Evolutionary conservation across 192 early-diverging fungal genomes (phyloP), one percentile per base, ranked within the genome.

Genomic region (Physocladia obscura): DNA sequence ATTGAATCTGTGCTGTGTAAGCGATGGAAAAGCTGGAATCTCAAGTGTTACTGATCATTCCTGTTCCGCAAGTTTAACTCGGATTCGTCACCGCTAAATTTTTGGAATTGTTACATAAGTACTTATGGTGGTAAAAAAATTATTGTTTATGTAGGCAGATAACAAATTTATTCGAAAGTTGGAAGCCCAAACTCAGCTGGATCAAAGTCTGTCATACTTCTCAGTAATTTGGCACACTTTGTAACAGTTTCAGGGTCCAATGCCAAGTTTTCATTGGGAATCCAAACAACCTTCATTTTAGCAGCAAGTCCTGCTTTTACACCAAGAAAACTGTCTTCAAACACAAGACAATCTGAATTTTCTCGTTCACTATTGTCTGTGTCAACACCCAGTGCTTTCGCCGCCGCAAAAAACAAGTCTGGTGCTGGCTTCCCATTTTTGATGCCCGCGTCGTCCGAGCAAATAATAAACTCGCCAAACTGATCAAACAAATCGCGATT

Each of bases 301-400:
- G 96, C 96, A 68, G 82, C 87, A 17, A 85, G 76, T 3, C 87
- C 96, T 2, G 94, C 94, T 62, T 89, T 60, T 3, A 94, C 87
- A n/a, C 96, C 96, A 62, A 86, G 84, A 11, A 79, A 67, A 2
- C 93, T 86, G 62, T 98, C 94, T 76, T 98, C 96, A 88, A 98
- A 98, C 29, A 98, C 94, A 32, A 98, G 82, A 63, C 78, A 80
- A 17, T 61, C 5, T 22, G 4, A 21, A 5, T 35, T 61, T 21
- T 65, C 37, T 11, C 60, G 19, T 15, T 76, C 76, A 1, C 79
- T 73, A 4, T 67, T 51, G 34, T 70, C 63, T 21, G 22, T 24
- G 6, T 54, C 5, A 11, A 36, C 13, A 35, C 90, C 86, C 17
- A 90, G 55, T 64, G 73, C 72, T 44, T 87, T 65, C 61, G 87